Conservation (phyloP, 495 filamentous ascomycete species). For the Penicillium tannophilum region DNA sequence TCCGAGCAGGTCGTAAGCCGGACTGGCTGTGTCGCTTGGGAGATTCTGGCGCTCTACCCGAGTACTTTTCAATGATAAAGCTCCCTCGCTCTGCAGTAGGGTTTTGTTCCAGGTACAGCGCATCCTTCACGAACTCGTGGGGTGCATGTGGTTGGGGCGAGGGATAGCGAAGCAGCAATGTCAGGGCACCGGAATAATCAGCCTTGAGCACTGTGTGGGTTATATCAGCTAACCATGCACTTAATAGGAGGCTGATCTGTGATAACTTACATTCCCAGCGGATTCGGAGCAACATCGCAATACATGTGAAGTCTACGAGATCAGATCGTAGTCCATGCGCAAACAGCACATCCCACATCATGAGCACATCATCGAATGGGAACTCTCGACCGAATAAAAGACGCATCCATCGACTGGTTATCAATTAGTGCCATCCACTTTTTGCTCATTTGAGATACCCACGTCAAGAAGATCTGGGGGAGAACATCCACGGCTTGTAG, state of each 20-base stretch:
- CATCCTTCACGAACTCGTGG: constrained; percentile 81
- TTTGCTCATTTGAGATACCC: constrained; percentile 17
- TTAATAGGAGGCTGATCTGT: neutral
- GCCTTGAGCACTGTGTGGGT: constrained; percentile 67
- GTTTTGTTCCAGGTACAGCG: constrained; percentile 79
- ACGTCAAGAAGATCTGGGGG: constrained; percentile 97
- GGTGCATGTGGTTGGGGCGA: constrained; percentile 64
- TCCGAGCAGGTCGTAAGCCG: constrained; percentile 29
- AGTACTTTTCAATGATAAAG: constrained; percentile 81
- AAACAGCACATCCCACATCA: constrained; percentile 90
- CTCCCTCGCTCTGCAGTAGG: constrained; percentile 70
- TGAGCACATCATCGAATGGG: constrained; percentile 77
- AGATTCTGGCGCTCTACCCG: constrained; percentile 60
- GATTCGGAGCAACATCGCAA: constrained; percentile 91
- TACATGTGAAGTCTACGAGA: constrained; percentile 83
- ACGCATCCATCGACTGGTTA: constrained; percentile 82
- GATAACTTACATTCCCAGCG: constrained; percentile 77
- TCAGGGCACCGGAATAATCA: constrained; percentile 83
- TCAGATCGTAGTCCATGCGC: constrained; percentile 82
- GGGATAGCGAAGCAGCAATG: constrained; percentile 78
- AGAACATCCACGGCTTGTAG: constrained; percentile 83
- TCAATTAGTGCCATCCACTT: constrained; percentile 10
- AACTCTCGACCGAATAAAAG: constrained; percentile 94
- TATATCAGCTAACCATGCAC: constrained; percentile 26
- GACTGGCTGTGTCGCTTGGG: constrained; percentile 36